Conservation (phyloP, 306 rosid genomes). For the Elaeagnus macrophylla region DNA sequence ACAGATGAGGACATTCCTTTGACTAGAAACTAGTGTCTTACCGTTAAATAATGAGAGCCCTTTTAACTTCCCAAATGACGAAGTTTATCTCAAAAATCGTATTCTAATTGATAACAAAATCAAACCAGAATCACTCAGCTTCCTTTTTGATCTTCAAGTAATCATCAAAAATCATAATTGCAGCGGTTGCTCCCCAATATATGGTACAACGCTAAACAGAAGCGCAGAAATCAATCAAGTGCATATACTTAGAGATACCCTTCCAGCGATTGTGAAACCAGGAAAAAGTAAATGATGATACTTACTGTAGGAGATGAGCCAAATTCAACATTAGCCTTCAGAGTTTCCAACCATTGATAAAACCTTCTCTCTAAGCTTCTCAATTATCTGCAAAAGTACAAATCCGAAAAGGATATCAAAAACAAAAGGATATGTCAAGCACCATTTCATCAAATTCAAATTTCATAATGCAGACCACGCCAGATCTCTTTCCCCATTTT, state of each 20-base stretch:
- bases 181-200: too few species aligned
- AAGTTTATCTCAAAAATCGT: background rate
- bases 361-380: conserved; percentile 33
- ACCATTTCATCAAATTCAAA: conserved; percentile 4
- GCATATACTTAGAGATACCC: background rate
- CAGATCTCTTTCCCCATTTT: conserved; percentile 54
- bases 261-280: background rate
- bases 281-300: background rate
- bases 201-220: too few species aligned
- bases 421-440: conserved; percentile 8
- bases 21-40: background rate
- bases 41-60: background rate
- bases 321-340: conserved; percentile 15
- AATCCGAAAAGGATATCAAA: conserved; percentile 1
- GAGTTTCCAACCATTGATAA: conserved; percentile 26
- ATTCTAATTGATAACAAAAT: too few species aligned
- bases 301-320: conserved; percentile 3
- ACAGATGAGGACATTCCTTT: background rate
- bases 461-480: conserved; percentile 35
- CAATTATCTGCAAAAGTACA: conserved; percentile 39
- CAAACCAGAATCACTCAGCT: too few species aligned
- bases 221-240: too few species aligned
- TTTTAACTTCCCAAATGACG: background rate
- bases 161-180: too few species aligned
- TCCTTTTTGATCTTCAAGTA: too few species aligned